These are phyloP conservation scores for Boletus reticuloceps DNA, from an alignment of 768 basidiomycete species.

Conservation along the genomic window DNA sequence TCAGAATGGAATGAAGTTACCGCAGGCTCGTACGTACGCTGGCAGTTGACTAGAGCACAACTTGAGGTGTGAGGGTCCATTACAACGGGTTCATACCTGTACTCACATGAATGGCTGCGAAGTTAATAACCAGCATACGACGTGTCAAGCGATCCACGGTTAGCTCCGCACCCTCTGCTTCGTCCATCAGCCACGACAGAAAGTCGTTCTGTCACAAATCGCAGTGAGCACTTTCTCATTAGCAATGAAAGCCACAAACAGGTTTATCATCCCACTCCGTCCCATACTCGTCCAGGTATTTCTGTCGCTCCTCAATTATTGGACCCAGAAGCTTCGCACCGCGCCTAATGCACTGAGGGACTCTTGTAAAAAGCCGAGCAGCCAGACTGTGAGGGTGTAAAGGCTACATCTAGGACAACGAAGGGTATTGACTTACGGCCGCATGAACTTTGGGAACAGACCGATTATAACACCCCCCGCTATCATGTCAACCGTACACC, in stretches of 20 bases:
- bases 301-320: constrained; percentile 29
- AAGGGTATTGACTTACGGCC: background rate
- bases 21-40: constrained; percentile 4
- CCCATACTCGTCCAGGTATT: constrained; percentile 20
- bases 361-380: background rate
- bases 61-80: background rate
- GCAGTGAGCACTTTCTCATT: background rate
- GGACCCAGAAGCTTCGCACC: constrained; percentile 22
- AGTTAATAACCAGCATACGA: constrained; percentile 9
- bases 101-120: constrained; percentile 26
- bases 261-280: constrained; percentile 22
- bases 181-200: constrained; percentile 34
- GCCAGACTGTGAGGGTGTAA: background rate
- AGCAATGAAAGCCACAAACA: constrained; percentile 1
- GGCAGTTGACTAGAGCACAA: constrained; percentile 17
- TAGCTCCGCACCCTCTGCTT: constrained; percentile 17
- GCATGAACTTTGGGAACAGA: background rate
- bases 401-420: background rate
- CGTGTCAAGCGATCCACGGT: constrained; percentile 20
- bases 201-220: constrained; percentile 29
- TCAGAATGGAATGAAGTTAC: background rate
- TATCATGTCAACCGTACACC: constrained; percentile 30
- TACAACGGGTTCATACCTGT: background rate
- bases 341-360: background rate
- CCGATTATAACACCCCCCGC: background rate